Conservation (phyloP, 2,329 filamentous ascomycete genomes). For the Colletotrichum cuscutae region DNA sequence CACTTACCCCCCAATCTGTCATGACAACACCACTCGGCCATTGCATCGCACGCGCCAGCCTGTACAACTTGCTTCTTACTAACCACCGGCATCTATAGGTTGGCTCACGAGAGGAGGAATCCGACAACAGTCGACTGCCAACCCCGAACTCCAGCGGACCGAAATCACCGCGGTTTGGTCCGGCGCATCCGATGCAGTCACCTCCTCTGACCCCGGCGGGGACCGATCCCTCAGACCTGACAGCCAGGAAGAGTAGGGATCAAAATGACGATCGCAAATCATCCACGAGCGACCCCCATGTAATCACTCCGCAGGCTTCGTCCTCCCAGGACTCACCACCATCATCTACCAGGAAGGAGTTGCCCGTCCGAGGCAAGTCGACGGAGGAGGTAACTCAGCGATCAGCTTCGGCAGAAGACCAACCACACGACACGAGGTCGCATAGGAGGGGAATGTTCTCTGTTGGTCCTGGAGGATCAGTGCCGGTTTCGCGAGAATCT, state of each 20-base stretch:
- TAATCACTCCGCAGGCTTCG: conserved; percentile 77
- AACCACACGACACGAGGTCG: conserved; percentile 44
- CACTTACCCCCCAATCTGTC: not conserved
- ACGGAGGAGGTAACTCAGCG: conserved; percentile 54
- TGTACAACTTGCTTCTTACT: conserved; percentile 36
- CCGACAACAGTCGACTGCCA: conserved; percentile 71
- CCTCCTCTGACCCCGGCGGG: conserved; percentile 90
- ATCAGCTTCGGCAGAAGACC: conserved; percentile 52
- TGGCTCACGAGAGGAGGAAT: conserved; percentile 69
- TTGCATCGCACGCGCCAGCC: conserved; percentile 25
- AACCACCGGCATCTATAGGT: conserved; percentile 55
- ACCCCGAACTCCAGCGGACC: conserved; percentile 73
- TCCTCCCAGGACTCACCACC: conserved; percentile 61
- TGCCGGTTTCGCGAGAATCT: conserved; percentile 68
- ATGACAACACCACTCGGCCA: not conserved
- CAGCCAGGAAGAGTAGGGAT: conserved; percentile 43
- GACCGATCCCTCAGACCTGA: conserved; percentile 61
- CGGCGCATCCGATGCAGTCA: conserved; percentile 81
- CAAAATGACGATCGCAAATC: conserved; percentile 44
- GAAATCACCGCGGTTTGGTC: conserved; percentile 74
- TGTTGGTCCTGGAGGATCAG: conserved; percentile 60
- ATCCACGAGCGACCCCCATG: conserved; percentile 51
- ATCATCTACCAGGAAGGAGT: conserved; percentile 50
- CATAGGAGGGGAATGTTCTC: conserved; percentile 68
- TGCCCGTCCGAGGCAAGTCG: conserved; percentile 55